These are phyloP conservation scores for Geotrichum phurueaensis DNA, from an alignment of 1,139 yeast species.

Conservation along the genomic window DNA sequence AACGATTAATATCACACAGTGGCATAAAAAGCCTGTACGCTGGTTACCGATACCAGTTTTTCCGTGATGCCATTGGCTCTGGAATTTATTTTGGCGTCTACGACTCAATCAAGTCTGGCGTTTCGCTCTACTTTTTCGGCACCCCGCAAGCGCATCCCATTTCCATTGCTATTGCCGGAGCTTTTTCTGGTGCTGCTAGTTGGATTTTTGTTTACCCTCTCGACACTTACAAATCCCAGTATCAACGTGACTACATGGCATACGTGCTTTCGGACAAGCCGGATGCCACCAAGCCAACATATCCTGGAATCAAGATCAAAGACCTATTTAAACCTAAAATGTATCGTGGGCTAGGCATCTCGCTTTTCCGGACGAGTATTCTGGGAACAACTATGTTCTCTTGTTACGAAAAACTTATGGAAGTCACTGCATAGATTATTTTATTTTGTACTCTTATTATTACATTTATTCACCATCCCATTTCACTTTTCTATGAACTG, in stretches of 20 bases:
- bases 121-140: slow-evolving; percentile 28
- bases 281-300: slow-evolving; percentile 30
- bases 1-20: slow-evolving; percentile 48
- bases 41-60: slow-evolving; percentile 61
- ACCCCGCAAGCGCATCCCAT: slow-evolving; percentile 36
- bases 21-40: slow-evolving; percentile 65
- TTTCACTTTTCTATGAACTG: background rate
- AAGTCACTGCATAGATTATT: slow-evolving; percentile 15
- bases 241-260: slow-evolving; percentile 67
- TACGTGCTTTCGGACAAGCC: slow-evolving; percentile 40
- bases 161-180: slow-evolving; percentile 64
- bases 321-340: slow-evolving; percentile 39
- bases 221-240: slow-evolving; percentile 69
- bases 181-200: slow-evolving; percentile 64
- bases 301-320: slow-evolving; percentile 20
- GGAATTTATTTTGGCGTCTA: slow-evolving; percentile 71
- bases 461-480: background rate
- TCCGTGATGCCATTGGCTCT: slow-evolving; percentile 63
- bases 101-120: slow-evolving; percentile 53
- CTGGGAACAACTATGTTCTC: slow-evolving; percentile 75
- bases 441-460: background rate
- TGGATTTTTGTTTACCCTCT: slow-evolving; percentile 75
- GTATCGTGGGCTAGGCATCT: slow-evolving; percentile 74
- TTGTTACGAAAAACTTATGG: slow-evolving; percentile 52
- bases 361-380: slow-evolving; percentile 61